Conservation (phyloP, 2,329 filamentous ascomycete genomes). For the Bipolaris zeicola region DNA sequence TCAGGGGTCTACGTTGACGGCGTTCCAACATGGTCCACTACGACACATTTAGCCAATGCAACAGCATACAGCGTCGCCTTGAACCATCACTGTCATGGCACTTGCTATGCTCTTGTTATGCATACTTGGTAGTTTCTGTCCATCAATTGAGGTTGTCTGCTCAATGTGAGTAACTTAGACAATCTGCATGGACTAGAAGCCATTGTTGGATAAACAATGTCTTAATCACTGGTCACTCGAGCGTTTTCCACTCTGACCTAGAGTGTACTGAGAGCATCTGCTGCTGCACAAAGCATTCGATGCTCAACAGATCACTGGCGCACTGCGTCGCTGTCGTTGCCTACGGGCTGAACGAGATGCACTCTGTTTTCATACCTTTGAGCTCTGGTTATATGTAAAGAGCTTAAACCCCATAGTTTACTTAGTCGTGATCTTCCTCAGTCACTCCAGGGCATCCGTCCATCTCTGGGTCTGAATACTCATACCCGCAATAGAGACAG, state of each 20-base stretch:
- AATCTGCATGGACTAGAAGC: not conserved
- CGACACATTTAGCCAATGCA: not conserved
- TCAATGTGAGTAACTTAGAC: not conserved
- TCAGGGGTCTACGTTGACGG: not conserved
- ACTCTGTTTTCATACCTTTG: not conserved
- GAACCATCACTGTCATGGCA: not conserved
- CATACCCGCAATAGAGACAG: constrained; percentile 95
- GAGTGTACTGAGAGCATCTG: too few species aligned
- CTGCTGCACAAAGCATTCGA: not conserved
- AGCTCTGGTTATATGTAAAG: not conserved
- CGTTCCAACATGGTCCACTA: not conserved
- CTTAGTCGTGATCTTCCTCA: constrained; percentile 79
- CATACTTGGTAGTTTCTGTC: not conserved
- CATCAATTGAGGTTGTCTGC: not conserved
- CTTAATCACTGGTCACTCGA: not conserved
- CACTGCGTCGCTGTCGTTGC: not conserved
- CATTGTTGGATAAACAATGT: not conserved
- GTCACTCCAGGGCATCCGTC: constrained; percentile 86
- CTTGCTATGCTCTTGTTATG: too few species aligned
- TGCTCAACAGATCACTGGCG: not conserved
- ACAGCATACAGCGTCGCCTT: not conserved
- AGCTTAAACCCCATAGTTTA: too few species aligned
- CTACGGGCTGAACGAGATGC: not conserved
- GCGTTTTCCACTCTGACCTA: not conserved
- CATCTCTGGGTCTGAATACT: constrained; percentile 74